These are phyloP conservation scores for Geranium incanum DNA, from an alignment of 441 rosid genomes.

Conservation along the genomic window DNA sequence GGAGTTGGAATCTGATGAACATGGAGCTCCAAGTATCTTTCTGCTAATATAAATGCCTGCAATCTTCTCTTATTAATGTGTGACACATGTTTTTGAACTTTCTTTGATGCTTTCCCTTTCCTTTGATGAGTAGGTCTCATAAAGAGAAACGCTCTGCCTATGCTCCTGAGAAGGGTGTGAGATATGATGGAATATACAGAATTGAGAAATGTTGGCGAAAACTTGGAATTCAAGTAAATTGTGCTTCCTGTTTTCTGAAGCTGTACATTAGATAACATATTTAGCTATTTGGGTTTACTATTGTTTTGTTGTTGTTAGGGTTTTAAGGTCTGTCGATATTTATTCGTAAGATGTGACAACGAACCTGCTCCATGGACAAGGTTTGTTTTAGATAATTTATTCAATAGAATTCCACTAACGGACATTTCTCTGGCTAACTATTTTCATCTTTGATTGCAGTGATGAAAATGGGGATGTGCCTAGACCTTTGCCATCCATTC, in stretches of 20 bases:
- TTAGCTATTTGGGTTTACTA: constrained; percentile 12
- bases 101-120: neutral
- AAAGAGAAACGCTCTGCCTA: constrained; percentile 66
- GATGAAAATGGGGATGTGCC: constrained; percentile 72
- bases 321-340: constrained; percentile 49
- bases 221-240: constrained; percentile 50
- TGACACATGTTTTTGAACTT: neutral
- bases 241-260: neutral
- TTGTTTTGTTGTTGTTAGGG: constrained; percentile 31
- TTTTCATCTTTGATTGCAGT: constrained; percentile 29
- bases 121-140: constrained; percentile 46
- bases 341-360: constrained; percentile 84
- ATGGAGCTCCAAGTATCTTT: neutral
- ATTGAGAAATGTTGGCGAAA: constrained; percentile 76
- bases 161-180: constrained; percentile 64
- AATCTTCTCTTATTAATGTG: neutral
- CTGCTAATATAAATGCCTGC: neutral
- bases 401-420: neutral
- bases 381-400: constrained; percentile 27
- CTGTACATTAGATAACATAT: constrained; percentile 5
- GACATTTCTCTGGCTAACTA: neutral
- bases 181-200: constrained; percentile 79
- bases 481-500: constrained; percentile 53
- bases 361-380: constrained; percentile 92
- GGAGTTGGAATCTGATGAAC: neutral